A percentile compares a stretch with the other conserved stretches of the same genome.
Evolutionary conservation across 2,329 filamentous ascomycete species (phyloP).

Genomic region (Botryotinia narcissicola): DNA sequence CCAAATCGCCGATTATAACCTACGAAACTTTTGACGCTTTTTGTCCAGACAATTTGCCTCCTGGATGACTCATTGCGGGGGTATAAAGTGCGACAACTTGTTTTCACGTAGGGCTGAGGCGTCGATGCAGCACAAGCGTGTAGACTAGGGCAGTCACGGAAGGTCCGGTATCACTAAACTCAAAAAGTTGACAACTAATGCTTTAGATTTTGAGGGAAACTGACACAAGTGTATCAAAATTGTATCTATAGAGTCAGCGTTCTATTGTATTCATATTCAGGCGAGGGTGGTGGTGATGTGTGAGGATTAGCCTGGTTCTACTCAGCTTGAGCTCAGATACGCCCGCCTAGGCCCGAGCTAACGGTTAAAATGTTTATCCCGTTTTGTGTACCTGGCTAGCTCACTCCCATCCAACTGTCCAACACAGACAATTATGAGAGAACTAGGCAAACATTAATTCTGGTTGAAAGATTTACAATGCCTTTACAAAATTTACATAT

Average conservation of each 20-base stretch:
- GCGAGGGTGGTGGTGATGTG: not conserved
- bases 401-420: not conserved
- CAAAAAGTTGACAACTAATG: too few species aligned
- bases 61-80: conserved; percentile 9
- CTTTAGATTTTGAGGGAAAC: not conserved
- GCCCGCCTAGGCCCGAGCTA: not conserved
- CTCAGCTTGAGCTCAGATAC: not conserved
- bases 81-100: not conserved
- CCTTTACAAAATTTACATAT: not conserved
- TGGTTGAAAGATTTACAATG: not conserved
- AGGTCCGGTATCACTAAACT: not conserved
- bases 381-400: not conserved
- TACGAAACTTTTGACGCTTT: conserved; percentile 18
- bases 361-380: not conserved
- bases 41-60: not conserved
- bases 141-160: not conserved
- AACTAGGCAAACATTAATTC: too few species aligned
- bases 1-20: not conserved
- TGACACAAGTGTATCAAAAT: not conserved
- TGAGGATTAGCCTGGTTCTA: not conserved
- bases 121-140: not conserved
- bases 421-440: not conserved
- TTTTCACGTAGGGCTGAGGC: not conserved
- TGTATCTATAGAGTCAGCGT: not conserved
- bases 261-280: not conserved